These are phyloP conservation scores for Sequoia sempervirens DNA, from an alignment of 75 land plant species.

Conservation along the genomic window DNA sequence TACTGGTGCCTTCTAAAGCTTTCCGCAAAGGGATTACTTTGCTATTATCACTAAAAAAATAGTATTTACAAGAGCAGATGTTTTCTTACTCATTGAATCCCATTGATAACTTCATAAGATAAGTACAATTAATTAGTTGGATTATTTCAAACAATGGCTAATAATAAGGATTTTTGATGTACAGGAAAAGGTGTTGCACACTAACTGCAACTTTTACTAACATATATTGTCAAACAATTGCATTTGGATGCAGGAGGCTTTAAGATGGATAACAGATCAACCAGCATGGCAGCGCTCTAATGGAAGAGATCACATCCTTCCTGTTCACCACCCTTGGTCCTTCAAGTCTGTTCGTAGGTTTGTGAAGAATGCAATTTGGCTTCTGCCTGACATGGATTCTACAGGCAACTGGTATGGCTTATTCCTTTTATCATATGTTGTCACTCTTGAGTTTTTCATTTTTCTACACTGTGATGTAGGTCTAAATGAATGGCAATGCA, in stretches of 20 bases:
- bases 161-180: neutral
- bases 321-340: slow-evolving; percentile 98
- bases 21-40: neutral
- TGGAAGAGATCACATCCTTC: slow-evolving; percentile 91
- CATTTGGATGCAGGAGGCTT: slow-evolving; percentile 61
- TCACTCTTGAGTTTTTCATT: neutral
- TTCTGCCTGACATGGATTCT: slow-evolving; percentile 95
- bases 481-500: neutral
- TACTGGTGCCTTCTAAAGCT: neutral
- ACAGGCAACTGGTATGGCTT: slow-evolving; percentile 85
- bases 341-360: slow-evolving; percentile 78
- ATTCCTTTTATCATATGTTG: neutral
- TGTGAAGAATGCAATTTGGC: slow-evolving; percentile 89
- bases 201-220: neutral
- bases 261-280: slow-evolving; percentile 86
- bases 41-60: neutral
- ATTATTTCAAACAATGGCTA: neutral
- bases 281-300: slow-evolving; percentile 89
- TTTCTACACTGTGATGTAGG: neutral
- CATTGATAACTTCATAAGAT: neutral
- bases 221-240: slow-evolving; percentile 6
- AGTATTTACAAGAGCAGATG: neutral
- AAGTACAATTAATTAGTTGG: neutral
- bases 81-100: neutral
- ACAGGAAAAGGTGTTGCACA: neutral